Base-by-base conservation (phyloP, 345 rosid species). In the Anacardium occidentale region DNA sequence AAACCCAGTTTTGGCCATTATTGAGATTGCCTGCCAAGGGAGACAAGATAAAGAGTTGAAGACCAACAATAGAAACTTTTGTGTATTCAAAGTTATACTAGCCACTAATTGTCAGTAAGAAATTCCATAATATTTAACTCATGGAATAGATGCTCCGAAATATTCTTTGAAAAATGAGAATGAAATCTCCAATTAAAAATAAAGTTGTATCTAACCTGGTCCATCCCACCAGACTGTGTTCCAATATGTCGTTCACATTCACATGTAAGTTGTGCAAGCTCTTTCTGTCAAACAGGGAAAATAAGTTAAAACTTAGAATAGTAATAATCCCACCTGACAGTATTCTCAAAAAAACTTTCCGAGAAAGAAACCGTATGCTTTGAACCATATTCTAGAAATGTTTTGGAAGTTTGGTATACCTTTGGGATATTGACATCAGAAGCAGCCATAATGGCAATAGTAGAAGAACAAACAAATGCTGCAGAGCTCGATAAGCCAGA, bases 191-290 rank as follows among this genome's bases (percentile, higher is more conserved):
- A 10, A 56, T 37, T 1, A 50, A 63, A 7, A 42, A 64, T 57
- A 47, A 75, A 54, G 22, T 44, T 40, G 42, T 26, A 13, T 26
- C 25, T 45, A 70, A 95, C 98, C 96, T 96, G 99, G 79, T 93
- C 99, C 99, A 96, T 96, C 69, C 99, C 99, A 75, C 99, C 99
- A 64, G 99, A 93, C 62, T 90, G 99, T 7, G 98, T 93, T 80
- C 99, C 99, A 65, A 96, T 90, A 69, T 96, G 97, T 66, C 88
- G 85, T 83, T 93, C 99, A 71, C 99, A 93, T 14, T 88, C 96
- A 70, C 99, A 93, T 3, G 99, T 93, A 69, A 96, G 82, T 48
- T 96, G 99, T 21, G 99, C 99, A 73, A 93, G 63, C 69, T 96
- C 99, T 91, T 96, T 93, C 99, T 96, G 91, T 75, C 21, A 69